phyloP scores from a whole-genome alignment of 2,329 filamentous ascomycete species.

The Alternaria metachromatica region DNA sequence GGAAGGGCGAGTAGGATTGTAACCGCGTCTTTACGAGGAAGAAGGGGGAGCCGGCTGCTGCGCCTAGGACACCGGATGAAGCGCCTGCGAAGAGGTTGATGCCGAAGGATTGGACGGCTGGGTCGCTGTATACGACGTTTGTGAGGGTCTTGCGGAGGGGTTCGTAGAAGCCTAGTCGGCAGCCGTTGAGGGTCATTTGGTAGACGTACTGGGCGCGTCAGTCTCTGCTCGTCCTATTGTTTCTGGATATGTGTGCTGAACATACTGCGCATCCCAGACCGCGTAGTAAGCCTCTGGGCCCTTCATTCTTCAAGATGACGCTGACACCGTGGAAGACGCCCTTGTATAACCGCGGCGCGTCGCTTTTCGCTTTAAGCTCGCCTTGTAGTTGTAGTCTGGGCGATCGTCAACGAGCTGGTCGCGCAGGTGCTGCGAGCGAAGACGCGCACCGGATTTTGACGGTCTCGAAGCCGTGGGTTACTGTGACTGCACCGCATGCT shows the following conservation, averaged over 20 bases:
- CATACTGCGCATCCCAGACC: slow-evolving; percentile 81
- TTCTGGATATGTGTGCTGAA: neutral
- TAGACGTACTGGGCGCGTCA: slow-evolving; percentile 74
- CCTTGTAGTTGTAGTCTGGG: slow-evolving; percentile 90
- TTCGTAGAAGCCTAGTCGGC: slow-evolving; percentile 96
- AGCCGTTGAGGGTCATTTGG: slow-evolving; percentile 95
- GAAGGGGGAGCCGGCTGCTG: slow-evolving; percentile 91
- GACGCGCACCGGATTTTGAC: slow-evolving; percentile 88
- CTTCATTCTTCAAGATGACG: slow-evolving; percentile 91
- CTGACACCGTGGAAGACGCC: slow-evolving; percentile 90
- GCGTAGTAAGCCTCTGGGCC: slow-evolving; percentile 81
- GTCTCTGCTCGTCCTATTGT: neutral
- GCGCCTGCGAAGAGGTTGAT: slow-evolving; percentile 96
- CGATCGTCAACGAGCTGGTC: slow-evolving; percentile 24
- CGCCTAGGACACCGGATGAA: slow-evolving; percentile 85
- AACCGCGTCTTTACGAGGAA: slow-evolving; percentile 97
- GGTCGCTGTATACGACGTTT: slow-evolving; percentile 72
- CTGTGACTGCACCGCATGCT: slow-evolving; percentile 95
- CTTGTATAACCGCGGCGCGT: slow-evolving; percentile 86
- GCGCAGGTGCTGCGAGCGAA: neutral
- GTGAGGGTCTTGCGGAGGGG: slow-evolving; percentile 80
- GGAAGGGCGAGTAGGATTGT: slow-evolving; percentile 90
- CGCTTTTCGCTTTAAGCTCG: slow-evolving; percentile 85
- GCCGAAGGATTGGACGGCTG: slow-evolving; percentile 79
- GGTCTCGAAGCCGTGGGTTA: slow-evolving; percentile 97